Conservation (phyloP, 768 basidiomycete species). For the Brasilioporus rufonigricans region DNA sequence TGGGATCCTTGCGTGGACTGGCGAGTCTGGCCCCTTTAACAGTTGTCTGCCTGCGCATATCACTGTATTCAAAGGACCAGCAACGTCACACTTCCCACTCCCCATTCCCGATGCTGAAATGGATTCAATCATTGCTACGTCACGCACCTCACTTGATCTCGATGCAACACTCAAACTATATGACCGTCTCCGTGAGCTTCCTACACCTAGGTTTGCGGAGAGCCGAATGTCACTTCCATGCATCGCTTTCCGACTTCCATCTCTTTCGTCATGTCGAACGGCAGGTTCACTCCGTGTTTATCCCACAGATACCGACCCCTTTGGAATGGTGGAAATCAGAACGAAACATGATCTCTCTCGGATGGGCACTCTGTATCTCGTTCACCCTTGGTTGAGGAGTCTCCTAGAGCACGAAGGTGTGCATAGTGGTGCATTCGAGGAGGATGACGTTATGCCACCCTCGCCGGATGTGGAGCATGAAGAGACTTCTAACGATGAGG, state of each 20-base stretch:
- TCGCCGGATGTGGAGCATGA: not conserved
- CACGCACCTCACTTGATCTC: not conserved
- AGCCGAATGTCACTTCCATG: not conserved
- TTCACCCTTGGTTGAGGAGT: not conserved
- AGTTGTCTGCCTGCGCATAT: not conserved
- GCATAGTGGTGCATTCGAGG: not conserved
- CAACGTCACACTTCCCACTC: not conserved
- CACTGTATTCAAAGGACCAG: not conserved
- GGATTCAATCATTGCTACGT: not conserved
- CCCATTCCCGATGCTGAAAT: not conserved
- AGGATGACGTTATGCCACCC: not conserved
- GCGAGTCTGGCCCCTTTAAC: not conserved
- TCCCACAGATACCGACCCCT: not conserved
- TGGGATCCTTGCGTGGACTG: not conserved
- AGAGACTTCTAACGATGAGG: not conserved
- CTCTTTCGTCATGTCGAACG: not conserved
- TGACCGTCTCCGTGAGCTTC: not conserved
- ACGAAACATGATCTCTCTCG: not conserved
- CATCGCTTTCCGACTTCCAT: not conserved
- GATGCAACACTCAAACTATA: not conserved
- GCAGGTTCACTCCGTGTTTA: not conserved
- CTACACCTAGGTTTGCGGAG: not conserved
- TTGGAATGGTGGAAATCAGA: not conserved
- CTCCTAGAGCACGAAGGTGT: not conserved
- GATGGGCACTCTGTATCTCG: not conserved